These are phyloP conservation scores for Furcasterigmium sp. DNA, from an alignment of 2,329 filamentous ascomycete species.

Conservation along the genomic window DNA sequence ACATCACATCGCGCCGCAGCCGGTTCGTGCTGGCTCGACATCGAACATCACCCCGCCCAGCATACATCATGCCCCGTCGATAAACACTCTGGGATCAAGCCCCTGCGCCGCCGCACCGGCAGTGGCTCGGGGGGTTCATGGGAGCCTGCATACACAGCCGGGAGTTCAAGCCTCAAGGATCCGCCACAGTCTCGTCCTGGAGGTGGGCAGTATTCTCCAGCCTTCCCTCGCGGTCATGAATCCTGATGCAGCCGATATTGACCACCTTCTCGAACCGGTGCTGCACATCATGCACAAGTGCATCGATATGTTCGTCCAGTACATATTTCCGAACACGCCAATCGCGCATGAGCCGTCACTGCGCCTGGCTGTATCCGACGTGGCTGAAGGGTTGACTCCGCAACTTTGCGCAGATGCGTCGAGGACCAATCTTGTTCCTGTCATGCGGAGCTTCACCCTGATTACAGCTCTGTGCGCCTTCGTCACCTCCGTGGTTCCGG, in stretches of 20 bases:
- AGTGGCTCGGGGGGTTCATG: not conserved
- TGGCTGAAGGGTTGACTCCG: not conserved
- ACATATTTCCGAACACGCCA: slow-evolving; percentile 7
- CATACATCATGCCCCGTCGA: not conserved
- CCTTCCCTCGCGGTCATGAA: not conserved
- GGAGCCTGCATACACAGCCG: not conserved
- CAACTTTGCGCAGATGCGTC: not conserved
- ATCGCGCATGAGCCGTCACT: slow-evolving; percentile 5
- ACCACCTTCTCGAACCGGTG: not conserved
- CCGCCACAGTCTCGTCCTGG: not conserved
- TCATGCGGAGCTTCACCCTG: slow-evolving; percentile 3
- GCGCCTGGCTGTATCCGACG: not conserved
- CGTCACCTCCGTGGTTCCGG: not conserved
- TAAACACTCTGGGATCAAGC: not conserved
- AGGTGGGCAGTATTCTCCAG: not conserved
- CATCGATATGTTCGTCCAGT: slow-evolving; percentile 8
- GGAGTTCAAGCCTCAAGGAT: not conserved
- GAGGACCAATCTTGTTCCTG: not conserved
- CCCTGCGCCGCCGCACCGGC: not conserved
- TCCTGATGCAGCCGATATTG: not conserved
- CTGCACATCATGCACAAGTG: not conserved
- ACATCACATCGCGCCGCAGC: not conserved
- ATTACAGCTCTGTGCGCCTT: slow-evolving; percentile 7
- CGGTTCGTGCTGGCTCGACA: not conserved
- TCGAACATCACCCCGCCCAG: not conserved